Evolutionary conservation across 169 alveolate genomes (phyloP).

Genomic region (Cyclospora cayetanensis): DNA sequence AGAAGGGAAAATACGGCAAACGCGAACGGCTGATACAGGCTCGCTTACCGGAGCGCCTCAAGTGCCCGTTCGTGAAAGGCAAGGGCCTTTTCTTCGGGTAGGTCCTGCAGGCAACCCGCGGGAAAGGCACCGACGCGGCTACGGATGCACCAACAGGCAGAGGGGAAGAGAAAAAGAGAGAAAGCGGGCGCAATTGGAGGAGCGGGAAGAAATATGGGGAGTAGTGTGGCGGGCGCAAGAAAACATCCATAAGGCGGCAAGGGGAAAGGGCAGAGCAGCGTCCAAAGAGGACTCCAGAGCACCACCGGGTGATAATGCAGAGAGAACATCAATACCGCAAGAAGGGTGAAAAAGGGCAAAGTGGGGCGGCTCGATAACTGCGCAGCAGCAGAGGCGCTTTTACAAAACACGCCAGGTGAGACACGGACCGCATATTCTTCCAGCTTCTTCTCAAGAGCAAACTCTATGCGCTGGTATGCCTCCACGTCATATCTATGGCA

Average conservation of each 20-base stretch:
- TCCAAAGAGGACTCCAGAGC: too few relatives aligned
- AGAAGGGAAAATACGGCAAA: neutral
- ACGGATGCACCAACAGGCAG: too few relatives aligned
- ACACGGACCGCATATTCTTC: constrained; percentile 76
- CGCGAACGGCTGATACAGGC: neutral
- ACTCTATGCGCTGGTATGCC: constrained; percentile 91
- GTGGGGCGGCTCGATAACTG: neutral
- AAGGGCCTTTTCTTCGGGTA: neutral
- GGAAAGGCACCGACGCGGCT: too few relatives aligned
- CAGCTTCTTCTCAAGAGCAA: constrained; percentile 89
- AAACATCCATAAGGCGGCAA: too few relatives aligned
- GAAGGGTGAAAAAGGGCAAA: neutral
- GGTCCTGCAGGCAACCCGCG: neutral
- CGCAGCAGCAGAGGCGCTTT: neutral
- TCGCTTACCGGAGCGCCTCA: neutral
- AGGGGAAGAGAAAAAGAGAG: too few relatives aligned
- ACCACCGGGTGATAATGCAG: too few relatives aligned
- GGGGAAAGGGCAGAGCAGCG: too few relatives aligned
- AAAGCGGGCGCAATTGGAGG: too few relatives aligned
- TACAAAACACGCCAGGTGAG: neutral
- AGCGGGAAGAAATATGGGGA: too few relatives aligned
- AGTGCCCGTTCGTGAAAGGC: neutral
- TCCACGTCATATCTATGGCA: constrained; percentile 90
- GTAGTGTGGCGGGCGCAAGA: too few relatives aligned
- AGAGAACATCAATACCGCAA: neutral